Base-by-base conservation (phyloP, 495 filamentous ascomycete genomes). In the Talaromyces nanjingensis region DNA sequence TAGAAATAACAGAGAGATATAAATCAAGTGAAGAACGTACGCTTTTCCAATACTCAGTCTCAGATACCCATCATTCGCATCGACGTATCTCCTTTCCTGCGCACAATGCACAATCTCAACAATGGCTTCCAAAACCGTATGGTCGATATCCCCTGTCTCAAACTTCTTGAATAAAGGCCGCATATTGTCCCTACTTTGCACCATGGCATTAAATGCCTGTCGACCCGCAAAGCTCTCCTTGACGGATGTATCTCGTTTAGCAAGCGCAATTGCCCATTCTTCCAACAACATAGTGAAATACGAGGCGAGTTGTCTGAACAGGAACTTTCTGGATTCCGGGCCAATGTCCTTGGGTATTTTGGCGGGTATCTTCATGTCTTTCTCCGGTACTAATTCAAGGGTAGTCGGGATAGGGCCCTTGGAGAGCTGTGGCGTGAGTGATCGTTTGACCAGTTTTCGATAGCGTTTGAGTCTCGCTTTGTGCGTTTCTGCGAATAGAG, bases 11-110 rank as follows among this genome's bases (percentile, higher is more conserved):
- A 2, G 22, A 1, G 22, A 24, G 22, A 24, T 24, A 24, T 24
- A 24, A 24, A 24, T 24, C 22, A 24, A 24, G 2, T 24, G 22
- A 24, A 24, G 12, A 63, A 79, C 81, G 45, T 76, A 85, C 74
- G 94, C 96, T 82, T 98, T 98, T 61, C 94, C 94, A 73, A 98
- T 98, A 75, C 91, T 96, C 63, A 98, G 76, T 37, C 91, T 81
- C 58, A 98, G 75, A 72, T 98, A 98, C 1, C 91, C 91, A 72
- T 98, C 93, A 70, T 97, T 98, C 22, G 94, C 94, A 76, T 96
- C 91, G 39, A 98, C 96, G 72, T 98, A 98, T 68, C 91, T 81
- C 62, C 90, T 79, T 70, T 91, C 87, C 79, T 98, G 94, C 5
- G 92, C 91, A 24, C 92, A 91, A 65, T 87, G 79, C 16, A 97